Conservation (phyloP, 345 rosid genomes). For the Gynandropsis gynandra region DNA sequence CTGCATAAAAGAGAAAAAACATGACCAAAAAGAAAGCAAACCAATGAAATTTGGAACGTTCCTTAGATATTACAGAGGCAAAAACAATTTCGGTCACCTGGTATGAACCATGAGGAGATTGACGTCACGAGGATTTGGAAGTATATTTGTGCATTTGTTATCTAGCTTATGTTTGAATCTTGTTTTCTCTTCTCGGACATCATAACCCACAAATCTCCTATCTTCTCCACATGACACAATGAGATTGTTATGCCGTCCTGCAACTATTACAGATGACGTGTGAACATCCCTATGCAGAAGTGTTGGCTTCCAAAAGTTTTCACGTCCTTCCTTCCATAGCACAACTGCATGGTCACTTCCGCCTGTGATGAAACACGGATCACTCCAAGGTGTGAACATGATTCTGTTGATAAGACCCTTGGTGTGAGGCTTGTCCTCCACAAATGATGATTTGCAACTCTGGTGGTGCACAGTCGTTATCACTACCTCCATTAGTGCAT, state of each 20-base stretch:
- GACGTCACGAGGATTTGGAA: conserved; percentile 27
- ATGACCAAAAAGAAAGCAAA: not conserved
- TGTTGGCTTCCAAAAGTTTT: conserved; percentile 16
- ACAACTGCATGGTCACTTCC: conserved; percentile 34
- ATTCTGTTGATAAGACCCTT: conserved; percentile 30
- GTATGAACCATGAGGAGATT: conserved; percentile 32
- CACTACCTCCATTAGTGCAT: not conserved
- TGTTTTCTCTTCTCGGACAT: conserved; percentile 21
- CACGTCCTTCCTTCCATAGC: conserved; percentile 21
- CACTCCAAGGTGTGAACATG: conserved; percentile 33
- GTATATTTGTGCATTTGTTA: conserved; percentile 28
- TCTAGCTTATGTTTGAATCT: conserved; percentile 27
- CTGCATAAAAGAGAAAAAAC: conserved; percentile 15
- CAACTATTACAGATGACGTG: conserved; percentile 31
- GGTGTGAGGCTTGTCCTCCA: conserved; percentile 29
- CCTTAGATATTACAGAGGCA: too few species aligned
- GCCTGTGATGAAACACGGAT: conserved; percentile 32
- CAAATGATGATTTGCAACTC: conserved; percentile 25
- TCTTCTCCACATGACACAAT: conserved; percentile 33
- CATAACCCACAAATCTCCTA: conserved; percentile 29
- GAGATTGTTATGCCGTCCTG: conserved; percentile 26
- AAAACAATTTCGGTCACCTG: conserved; percentile 16
- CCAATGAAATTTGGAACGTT: too few species aligned
- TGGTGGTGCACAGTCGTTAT: conserved; percentile 13
- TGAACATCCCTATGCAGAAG: conserved; percentile 27